A percentile compares a stretch with the other conserved stretches of the same genome.
Evolutionary conservation across 2,329 filamentous ascomycete genomes (phyloP).

Genomic region (Fusarium sororula): DNA sequence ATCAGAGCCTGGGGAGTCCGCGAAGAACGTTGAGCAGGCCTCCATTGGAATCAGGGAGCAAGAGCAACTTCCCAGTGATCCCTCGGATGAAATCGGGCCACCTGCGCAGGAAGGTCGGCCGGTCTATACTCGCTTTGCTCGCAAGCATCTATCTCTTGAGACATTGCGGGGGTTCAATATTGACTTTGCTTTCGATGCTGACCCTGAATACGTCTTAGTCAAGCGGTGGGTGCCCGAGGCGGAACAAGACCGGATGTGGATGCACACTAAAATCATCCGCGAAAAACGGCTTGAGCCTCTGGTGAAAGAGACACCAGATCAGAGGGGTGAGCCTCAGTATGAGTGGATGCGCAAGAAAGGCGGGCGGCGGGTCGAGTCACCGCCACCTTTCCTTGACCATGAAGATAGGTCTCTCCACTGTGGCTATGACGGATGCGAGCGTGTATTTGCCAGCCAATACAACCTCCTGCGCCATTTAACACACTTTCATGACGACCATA

Average conservation of each 20-base stretch:
- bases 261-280: background rate
- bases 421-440: too few species aligned
- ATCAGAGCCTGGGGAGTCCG: accelerated
- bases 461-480: too few species aligned
- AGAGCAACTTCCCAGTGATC: accelerated
- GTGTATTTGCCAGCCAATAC: too few species aligned
- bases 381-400: too few species aligned
- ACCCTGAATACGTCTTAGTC: background rate
- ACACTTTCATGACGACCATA: too few species aligned
- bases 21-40: background rate
- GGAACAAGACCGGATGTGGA: background rate
- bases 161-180: background rate
- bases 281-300: accelerated
- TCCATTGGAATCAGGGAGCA: accelerated
- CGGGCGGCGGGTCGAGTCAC: too few species aligned
- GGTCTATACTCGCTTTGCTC: background rate
- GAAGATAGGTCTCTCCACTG: too few species aligned
- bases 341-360: background rate
- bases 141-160: background rate
- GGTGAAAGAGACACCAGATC: accelerated
- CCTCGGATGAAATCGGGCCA: accelerated
- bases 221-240: background rate
- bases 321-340: accelerated
- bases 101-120: background rate
- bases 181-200: background rate